Percentiles rank a stretch among this genome's conserved stretches.
phyloP scores from a whole-genome alignment of 108 stramenopile species.

The Nitzschia sp. region DNA sequence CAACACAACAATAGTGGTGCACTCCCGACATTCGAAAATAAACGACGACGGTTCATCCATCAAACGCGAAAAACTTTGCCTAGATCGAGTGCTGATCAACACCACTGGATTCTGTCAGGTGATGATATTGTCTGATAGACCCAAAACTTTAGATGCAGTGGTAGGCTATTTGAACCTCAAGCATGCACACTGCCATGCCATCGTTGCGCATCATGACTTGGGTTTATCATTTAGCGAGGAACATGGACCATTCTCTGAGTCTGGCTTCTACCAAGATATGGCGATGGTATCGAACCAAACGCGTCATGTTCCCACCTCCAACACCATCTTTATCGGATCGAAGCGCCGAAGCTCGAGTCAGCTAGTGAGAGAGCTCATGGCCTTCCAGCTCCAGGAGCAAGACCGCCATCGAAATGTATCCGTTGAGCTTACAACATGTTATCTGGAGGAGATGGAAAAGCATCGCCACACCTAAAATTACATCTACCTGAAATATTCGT shows the following conservation, averaged over 20 bases:
- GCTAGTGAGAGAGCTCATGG: slow-evolving; percentile 10
- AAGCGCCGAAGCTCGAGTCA: slow-evolving; percentile 6
- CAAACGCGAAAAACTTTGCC: slow-evolving; percentile 2
- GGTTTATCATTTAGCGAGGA: neutral
- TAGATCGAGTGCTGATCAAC: neutral
- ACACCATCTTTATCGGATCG: slow-evolving; percentile 4
- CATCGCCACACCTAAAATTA: too few relatives aligned
- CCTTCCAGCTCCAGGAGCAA: neutral
- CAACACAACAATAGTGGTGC: neutral
- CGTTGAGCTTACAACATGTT: slow-evolving; percentile 4
- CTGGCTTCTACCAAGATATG: slow-evolving; percentile 28
- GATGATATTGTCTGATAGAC: slow-evolving; percentile 12
- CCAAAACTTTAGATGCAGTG: neutral
- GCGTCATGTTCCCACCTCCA: neutral
- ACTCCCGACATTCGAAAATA: slow-evolving; percentile 14
- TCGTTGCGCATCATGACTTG: slow-evolving; percentile 2
- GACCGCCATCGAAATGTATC: neutral
- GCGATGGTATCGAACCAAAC: slow-evolving; percentile 12
- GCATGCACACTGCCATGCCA: neutral
- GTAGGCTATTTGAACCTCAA: neutral
- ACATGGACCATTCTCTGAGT: slow-evolving; percentile 25
- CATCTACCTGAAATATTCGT: too few relatives aligned
- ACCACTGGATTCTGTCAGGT: slow-evolving; percentile 7
- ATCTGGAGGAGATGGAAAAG: neutral
- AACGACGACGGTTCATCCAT: slow-evolving; percentile 7